Percentiles rank a stretch among this genome's conserved stretches.
These are phyloP conservation scores for Tulasnella sp. DNA, from an alignment of 768 basidiomycete genomes.

Conservation along the genomic window DNA sequence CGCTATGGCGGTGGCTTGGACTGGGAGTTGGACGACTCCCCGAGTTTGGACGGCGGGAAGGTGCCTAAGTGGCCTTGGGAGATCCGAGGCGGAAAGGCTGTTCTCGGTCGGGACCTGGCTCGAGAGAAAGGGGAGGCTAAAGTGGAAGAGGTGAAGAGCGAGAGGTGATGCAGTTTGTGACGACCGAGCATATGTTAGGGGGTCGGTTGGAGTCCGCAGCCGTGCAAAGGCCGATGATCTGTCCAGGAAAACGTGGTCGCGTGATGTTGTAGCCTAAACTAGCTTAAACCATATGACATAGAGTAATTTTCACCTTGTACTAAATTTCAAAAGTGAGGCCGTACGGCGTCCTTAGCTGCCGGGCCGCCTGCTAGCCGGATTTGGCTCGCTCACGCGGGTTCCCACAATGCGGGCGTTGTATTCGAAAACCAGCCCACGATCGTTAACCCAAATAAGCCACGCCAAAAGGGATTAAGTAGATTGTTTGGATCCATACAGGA, in stretches of 20 bases:
- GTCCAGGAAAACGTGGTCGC: no score
- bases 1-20: conserved; percentile 71
- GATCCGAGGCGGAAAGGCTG: not conserved
- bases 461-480: not conserved
- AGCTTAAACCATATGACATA: no score
- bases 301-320: no score
- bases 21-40: conserved; percentile 67
- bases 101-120: not conserved
- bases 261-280: no score
- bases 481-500: not conserved
- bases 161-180: not conserved
- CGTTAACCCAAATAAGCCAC: no score
- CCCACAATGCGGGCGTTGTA: no score
- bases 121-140: conserved; percentile 1
- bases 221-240: no score
- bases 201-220: not conserved
- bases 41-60: conserved; percentile 51
- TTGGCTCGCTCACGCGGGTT: no score
- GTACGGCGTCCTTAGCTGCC: no score
- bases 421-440: no score
- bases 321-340: no score
- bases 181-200: not conserved
- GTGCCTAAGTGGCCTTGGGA: not conserved
- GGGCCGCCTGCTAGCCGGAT: no score
- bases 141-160: not conserved